phyloP scores from a whole-genome alignment of 192 early-diverging fungal species.

The Linnemannia hyalina region DNA sequence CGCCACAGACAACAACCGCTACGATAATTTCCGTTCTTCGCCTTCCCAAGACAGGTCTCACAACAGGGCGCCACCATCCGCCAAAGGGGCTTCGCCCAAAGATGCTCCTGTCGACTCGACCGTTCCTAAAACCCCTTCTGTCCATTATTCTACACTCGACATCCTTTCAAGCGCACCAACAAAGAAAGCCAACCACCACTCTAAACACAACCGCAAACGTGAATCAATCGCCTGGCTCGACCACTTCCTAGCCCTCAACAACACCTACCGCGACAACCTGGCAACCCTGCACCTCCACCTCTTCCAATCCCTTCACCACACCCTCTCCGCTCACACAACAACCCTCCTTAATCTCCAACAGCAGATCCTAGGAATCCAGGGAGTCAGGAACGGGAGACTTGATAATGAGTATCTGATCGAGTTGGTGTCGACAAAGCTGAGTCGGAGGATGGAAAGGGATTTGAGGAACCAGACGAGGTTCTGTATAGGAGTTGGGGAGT shows the following conservation, averaged over 20 bases:
- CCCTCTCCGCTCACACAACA: neutral
- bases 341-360: neutral
- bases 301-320: neutral
- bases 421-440: neutral
- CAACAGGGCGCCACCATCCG: neutral
- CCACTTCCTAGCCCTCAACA: constrained; percentile 5
- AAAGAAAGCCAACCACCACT: neutral
- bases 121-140: too few species aligned
- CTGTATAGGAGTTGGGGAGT: neutral
- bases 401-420: neutral
- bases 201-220: neutral
- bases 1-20: neutral
- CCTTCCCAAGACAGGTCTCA: neutral
- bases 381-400: neutral
- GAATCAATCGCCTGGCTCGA: neutral
- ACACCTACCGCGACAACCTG: constrained; percentile 8
- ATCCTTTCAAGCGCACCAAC: too few species aligned
- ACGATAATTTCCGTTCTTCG: neutral
- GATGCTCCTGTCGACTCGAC: too few species aligned
- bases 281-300: constrained; percentile 1
- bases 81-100: too few species aligned
- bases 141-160: too few species aligned
- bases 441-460: neutral
- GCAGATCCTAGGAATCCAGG: neutral
- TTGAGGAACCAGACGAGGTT: neutral